Conservation (phyloP, 768 basidiomycete species). For the Xanthoconium purpureum region DNA sequence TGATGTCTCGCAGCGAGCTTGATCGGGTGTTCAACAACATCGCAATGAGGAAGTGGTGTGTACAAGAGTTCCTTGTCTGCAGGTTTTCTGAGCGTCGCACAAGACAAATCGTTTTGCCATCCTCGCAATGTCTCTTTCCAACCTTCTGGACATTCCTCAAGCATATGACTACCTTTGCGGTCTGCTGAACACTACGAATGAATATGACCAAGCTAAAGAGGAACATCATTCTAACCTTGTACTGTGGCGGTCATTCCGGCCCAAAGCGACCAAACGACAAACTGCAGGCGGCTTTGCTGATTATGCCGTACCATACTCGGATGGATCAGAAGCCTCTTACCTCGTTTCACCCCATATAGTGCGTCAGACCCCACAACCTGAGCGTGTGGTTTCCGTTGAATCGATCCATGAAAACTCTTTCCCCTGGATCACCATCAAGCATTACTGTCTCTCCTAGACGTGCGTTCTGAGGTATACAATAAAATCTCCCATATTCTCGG, state of each 20-base stretch:
- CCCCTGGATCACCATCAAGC: conserved; percentile 86
- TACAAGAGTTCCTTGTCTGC: not conserved
- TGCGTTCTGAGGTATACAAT: conserved; percentile 86
- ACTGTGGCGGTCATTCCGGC: conserved; percentile 54
- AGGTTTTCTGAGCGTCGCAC: conserved; percentile 3
- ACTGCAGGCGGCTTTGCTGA: conserved; percentile 52
- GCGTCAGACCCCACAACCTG: conserved; percentile 26
- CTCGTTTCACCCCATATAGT: conserved; percentile 75
- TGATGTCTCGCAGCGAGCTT: conserved; percentile 70
- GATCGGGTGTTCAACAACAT: conserved; percentile 70
- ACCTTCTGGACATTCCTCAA: conserved; percentile 75
- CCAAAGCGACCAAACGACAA: conserved; percentile 54
- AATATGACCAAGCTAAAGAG: conserved; percentile 72
- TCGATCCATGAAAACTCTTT: conserved; percentile 60
- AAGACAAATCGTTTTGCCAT: conserved; percentile 83
- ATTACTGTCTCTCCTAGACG: conserved; percentile 82
- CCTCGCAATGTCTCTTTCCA: conserved; percentile 83
- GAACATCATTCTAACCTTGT: conserved; percentile 21
- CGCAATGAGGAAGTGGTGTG: conserved; percentile 77
- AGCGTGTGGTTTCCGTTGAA: not conserved
- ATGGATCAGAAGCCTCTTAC: conserved; percentile 63
- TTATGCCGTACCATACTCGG: conserved; percentile 57
- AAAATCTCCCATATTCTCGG: conserved; percentile 83
- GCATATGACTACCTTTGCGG: conserved; percentile 78
- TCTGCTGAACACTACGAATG: conserved; percentile 64